Base-by-base conservation (phyloP, 2,329 filamentous ascomycete genomes). In the Zasmidium cellare region DNA sequence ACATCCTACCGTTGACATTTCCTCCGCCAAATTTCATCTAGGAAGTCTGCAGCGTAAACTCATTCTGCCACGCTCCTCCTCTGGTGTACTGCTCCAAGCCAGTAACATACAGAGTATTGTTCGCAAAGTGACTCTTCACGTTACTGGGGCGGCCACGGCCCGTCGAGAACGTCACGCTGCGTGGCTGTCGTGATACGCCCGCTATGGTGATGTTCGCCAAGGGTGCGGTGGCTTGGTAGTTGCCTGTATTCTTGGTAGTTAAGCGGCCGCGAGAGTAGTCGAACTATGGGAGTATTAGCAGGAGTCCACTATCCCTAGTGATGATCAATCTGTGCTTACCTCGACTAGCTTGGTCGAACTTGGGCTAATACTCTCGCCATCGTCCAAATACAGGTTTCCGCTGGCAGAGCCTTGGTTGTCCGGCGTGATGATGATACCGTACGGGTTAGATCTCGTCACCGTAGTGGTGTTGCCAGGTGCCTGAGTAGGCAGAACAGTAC, bases 301-400 rank as follows among this genome's bases (percentile, higher is more conserved):
- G n/a, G n/a, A n/a, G n/a, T n/a, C n/a, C n/a, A n/a, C n/a, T n/a
- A n/a, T n/a, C n/a, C n/a, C n/a, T n/a, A n/a, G n/a, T n/a, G n/a
- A n/a, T n/a, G n/a, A n/a, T n/a, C n/a, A n/a, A 14, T 41, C 35
- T 18, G 16, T n/a, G 11, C 35, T n/a, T 14, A 41, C 35, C 35
- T 41, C 35, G 3, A 41, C 35, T 14, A 41, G 11, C 16, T 41
- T 41, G 6, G 35, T 41, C 35, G 11, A 14, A 5, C 35, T 18
- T 14, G 35, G 35, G 3, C 3, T 9, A n/a, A 47, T 20, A 16
- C 48, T 51, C 25, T 20, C 48, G 11, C 89, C 89, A 65, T 92
- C 89, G 66, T 92, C 89, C 3, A 91, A 70, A 46, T 62, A 62
- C 47, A 62, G 28, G 18, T 44, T 55, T 7, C 60, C 60, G 5